phyloP scores from a whole-genome alignment of 352 stramenopile genomes.

The Phytophthora rubi region DNA sequence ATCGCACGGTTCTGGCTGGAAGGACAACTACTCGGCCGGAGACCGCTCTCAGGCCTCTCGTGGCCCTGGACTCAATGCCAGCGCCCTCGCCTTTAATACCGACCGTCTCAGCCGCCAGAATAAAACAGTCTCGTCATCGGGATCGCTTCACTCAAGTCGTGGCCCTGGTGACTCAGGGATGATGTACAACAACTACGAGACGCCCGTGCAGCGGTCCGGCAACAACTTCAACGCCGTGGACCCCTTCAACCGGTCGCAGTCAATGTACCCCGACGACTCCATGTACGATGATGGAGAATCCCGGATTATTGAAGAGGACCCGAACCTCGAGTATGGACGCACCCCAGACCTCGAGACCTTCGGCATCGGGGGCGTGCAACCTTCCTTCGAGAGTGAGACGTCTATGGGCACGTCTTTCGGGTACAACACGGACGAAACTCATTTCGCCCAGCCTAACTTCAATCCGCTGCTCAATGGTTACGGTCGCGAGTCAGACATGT shows the following conservation, averaged over 20 bases:
- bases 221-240: conserved; percentile 28
- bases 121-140: conserved; percentile 71
- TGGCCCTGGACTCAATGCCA: conserved; percentile 61
- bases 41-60: conserved; percentile 50
- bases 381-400: conserved; percentile 64
- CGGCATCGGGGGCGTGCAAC: conserved; percentile 35
- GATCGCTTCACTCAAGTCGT: conserved; percentile 50
- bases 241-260: conserved; percentile 38
- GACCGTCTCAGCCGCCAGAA: conserved; percentile 59
- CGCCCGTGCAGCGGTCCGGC: conserved; percentile 41
- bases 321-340: conserved; percentile 48
- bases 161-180: conserved; percentile 31
- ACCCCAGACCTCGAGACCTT: conserved; percentile 54
- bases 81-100: conserved; percentile 63
- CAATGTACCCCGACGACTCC: conserved; percentile 45
- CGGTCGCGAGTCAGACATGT: conserved; percentile 64
- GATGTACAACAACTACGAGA: conserved; percentile 49
- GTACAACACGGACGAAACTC: conserved; percentile 36
- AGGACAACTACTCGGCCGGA: conserved; percentile 52
- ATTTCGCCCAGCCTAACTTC: conserved; percentile 48
- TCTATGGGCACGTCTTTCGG: conserved; percentile 63
- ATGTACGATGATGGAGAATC: conserved; percentile 44
- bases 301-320: conserved; percentile 43
- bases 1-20: conserved; percentile 41
- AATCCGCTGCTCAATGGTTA: conserved; percentile 49